These are phyloP conservation scores for Colletotrichum musae DNA, from an alignment of 2,329 filamentous ascomycete genomes.

Conservation along the genomic window DNA sequence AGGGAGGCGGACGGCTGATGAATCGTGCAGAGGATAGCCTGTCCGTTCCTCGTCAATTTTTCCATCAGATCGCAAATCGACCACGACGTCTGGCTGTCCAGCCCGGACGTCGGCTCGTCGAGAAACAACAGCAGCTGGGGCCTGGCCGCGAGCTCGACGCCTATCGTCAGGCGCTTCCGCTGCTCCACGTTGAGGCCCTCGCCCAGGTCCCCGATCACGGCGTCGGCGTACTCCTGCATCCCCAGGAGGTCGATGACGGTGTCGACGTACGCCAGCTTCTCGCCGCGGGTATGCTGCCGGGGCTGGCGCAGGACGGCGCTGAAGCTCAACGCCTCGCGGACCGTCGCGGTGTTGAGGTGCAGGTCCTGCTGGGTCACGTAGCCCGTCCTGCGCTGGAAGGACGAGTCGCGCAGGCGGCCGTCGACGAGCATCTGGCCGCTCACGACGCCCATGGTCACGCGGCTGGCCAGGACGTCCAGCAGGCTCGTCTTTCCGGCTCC, in stretches of 20 bases:
- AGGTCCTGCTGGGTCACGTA: constrained; percentile 77
- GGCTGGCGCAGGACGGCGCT: constrained; percentile 78
- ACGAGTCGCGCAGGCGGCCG: constrained; percentile 71
- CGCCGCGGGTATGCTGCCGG: constrained; percentile 60
- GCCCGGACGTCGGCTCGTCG: constrained; percentile 83
- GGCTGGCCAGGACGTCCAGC: constrained; percentile 72
- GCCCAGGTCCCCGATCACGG: constrained; percentile 77
- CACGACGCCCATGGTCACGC: constrained; percentile 78
- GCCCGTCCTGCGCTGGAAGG: constrained; percentile 78
- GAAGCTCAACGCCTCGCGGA: constrained; percentile 77
- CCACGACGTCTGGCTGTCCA: constrained; percentile 83
- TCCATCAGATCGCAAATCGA: constrained; percentile 79
- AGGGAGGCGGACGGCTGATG: constrained; percentile 42
- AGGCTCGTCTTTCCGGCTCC: constrained; percentile 65
- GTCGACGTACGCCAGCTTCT: constrained; percentile 49
- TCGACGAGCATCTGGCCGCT: constrained; percentile 77
- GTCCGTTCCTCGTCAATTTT: constrained; percentile 68
- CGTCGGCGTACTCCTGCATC: constrained; percentile 77
- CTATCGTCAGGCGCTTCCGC: constrained; percentile 76
- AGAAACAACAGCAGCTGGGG: constrained; percentile 81
- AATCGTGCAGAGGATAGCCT: constrained; percentile 55
- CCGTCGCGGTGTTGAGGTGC: constrained; percentile 48
- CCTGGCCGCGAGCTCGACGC: constrained; percentile 82
- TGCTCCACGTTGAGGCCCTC: constrained; percentile 65
- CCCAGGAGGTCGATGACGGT: constrained; percentile 49